Evolutionary conservation across 768 basidiomycete genomes (phyloP).

Genomic region (Cubamyces lactineus): DNA sequence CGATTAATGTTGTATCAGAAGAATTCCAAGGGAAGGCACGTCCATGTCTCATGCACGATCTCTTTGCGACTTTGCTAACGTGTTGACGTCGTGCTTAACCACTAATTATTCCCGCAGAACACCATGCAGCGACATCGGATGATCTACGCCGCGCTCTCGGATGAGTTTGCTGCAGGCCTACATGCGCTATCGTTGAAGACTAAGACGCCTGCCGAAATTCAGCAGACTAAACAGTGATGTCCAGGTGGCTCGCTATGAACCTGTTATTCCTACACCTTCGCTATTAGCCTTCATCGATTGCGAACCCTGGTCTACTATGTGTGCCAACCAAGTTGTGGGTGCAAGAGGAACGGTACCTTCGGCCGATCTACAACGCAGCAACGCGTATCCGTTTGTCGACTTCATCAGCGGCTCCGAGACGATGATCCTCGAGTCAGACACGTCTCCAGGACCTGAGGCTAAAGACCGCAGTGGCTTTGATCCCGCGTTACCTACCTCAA

Average conservation of each 20-base stretch:
- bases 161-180: conserved; percentile 70
- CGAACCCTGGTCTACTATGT: too few relatives aligned
- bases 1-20: conserved; percentile 72
- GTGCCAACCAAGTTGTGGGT: too few relatives aligned
- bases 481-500: too few relatives aligned
- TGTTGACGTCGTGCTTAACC: conserved; percentile 6
- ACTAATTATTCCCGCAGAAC: conserved; percentile 44
- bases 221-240: conserved; percentile 10
- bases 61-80: conserved; percentile 3
- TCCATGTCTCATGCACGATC: not conserved
- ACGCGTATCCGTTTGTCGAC: too few relatives aligned
- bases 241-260: not conserved
- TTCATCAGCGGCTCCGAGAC: too few relatives aligned
- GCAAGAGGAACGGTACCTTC: too few relatives aligned
- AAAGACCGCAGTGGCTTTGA: too few relatives aligned
- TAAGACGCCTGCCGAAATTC: conserved; percentile 61
- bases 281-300: not conserved
- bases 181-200: conserved; percentile 81
- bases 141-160: conserved; percentile 71
- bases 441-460: too few relatives aligned
- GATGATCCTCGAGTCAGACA: too few relatives aligned
- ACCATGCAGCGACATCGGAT: conserved; percentile 83
- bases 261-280: not conserved
- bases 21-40: conserved; percentile 73
- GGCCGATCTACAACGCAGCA: too few relatives aligned